Evolutionary conservation across 202 grass and related monocot species (phyloP).

Genomic region (Carex sylvatica): DNA sequence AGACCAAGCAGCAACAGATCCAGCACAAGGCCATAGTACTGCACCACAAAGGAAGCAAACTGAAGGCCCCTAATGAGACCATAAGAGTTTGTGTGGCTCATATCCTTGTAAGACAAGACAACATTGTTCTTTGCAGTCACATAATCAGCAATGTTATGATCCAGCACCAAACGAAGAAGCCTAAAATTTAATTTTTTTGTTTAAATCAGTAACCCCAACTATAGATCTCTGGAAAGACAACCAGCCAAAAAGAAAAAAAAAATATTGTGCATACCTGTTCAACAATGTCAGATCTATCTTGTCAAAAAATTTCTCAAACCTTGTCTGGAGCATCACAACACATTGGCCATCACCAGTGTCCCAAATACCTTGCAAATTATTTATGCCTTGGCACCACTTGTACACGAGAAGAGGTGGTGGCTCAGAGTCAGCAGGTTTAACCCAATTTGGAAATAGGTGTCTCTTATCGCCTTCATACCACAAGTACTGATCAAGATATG

Average conservation of each 20-base stretch:
- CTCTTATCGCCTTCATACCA: slow-evolving; percentile 98
- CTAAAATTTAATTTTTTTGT: slow-evolving; percentile 30
- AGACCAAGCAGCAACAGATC: slow-evolving; percentile 95
- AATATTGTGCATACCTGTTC: slow-evolving; percentile 46
- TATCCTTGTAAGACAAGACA: slow-evolving; percentile 98
- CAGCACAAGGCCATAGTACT: slow-evolving; percentile 90
- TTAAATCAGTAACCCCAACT: not conserved
- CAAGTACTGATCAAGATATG: slow-evolving; percentile 97
- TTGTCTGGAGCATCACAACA: slow-evolving; percentile 98
- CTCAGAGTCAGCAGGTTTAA: slow-evolving; percentile 96
- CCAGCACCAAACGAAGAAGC: slow-evolving; percentile 85
- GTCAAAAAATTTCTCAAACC: slow-evolving; percentile 97
- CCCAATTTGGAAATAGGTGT: slow-evolving; percentile 97
- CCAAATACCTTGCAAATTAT: slow-evolving; percentile 91
- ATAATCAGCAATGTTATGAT: slow-evolving; percentile 99
- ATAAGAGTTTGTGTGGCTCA: slow-evolving; percentile 99
- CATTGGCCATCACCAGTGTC: slow-evolving; percentile 95
- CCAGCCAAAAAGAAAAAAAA: not conserved
- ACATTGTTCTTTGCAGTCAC: slow-evolving; percentile 99
- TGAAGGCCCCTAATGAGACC: slow-evolving; percentile 96
- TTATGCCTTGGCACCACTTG: slow-evolving; percentile 99
- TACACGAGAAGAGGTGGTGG: slow-evolving; percentile 93
- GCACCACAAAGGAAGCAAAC: slow-evolving; percentile 99
- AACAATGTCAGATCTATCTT: slow-evolving; percentile 96
- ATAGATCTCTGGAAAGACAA: not conserved